Conservation (phyloP, 345 rosid species). For the Chamaenerion angustifolium region DNA sequence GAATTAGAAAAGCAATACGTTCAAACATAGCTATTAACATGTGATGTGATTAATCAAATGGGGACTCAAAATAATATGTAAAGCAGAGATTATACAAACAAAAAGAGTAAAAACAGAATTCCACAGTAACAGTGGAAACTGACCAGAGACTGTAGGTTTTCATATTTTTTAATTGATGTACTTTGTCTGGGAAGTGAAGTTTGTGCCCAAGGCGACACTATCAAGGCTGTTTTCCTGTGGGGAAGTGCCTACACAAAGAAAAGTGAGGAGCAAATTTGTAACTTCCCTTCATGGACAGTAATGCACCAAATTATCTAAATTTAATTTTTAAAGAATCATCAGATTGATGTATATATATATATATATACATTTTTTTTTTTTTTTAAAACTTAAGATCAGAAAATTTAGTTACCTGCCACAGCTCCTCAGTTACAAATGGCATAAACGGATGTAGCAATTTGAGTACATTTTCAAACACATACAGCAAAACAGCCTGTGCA, state of each 20-base stretch:
- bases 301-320: background rate
- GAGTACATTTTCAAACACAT: slow-evolving; percentile 73
- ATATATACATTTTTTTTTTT: too few relatives aligned
- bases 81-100: background rate
- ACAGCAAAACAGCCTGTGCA: slow-evolving; percentile 76
- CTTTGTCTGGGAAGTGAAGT: slow-evolving; percentile 56
- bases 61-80: too few relatives aligned
- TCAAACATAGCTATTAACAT: background rate
- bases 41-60: background rate
- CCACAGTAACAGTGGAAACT: slow-evolving; percentile 10
- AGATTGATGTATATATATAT: background rate
- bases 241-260: slow-evolving; percentile 60
- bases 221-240: slow-evolving; percentile 58
- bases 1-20: slow-evolving; percentile 4
- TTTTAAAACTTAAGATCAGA: background rate
- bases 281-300: background rate
- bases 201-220: slow-evolving; percentile 81
- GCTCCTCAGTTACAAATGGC: slow-evolving; percentile 93
- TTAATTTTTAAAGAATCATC: background rate
- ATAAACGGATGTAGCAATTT: slow-evolving; percentile 91
- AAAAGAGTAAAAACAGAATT: background rate
- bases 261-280: background rate
- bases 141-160: slow-evolving; percentile 81
- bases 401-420: slow-evolving; percentile 67
- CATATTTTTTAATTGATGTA: slow-evolving; percentile 56